Evolutionary conservation across 2,329 filamentous ascomycete species (phyloP).

Genomic region (Alternaria arborescens): DNA sequence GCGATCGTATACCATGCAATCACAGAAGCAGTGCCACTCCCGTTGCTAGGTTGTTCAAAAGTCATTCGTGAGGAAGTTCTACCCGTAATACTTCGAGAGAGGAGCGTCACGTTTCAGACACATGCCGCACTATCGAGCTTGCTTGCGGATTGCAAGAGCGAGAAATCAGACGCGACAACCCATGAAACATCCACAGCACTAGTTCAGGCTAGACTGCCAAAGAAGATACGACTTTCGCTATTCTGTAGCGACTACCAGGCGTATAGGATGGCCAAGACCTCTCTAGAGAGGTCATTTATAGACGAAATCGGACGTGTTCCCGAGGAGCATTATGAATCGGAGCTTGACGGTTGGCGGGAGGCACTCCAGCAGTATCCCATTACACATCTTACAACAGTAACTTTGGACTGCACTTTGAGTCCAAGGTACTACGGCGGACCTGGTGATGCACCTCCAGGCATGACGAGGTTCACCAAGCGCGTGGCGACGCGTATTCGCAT

Average conservation of each 20-base stretch:
- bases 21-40: neutral
- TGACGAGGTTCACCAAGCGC: neutral
- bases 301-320: neutral
- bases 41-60: constrained; percentile 6
- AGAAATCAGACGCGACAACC: neutral
- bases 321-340: neutral
- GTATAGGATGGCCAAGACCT: neutral
- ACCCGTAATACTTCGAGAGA: neutral
- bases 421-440: constrained; percentile 2
- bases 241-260: neutral
- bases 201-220: neutral
- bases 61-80: constrained; percentile 3
- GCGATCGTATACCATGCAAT: constrained; percentile 5
- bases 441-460: constrained; percentile 1
- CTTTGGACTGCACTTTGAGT: constrained; percentile 1
- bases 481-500: constrained; percentile 1
- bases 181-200: neutral
- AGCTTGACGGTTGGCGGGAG: constrained; percentile 4
- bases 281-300: neutral
- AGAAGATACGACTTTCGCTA: neutral
- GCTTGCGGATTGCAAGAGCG: neutral
- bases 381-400: constrained; percentile 1
- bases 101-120: constrained; percentile 8
- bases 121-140: neutral
- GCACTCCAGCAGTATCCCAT: neutral